phyloP scores from a whole-genome alignment of 305 asterid genomes.

The Withania somnifera region DNA sequence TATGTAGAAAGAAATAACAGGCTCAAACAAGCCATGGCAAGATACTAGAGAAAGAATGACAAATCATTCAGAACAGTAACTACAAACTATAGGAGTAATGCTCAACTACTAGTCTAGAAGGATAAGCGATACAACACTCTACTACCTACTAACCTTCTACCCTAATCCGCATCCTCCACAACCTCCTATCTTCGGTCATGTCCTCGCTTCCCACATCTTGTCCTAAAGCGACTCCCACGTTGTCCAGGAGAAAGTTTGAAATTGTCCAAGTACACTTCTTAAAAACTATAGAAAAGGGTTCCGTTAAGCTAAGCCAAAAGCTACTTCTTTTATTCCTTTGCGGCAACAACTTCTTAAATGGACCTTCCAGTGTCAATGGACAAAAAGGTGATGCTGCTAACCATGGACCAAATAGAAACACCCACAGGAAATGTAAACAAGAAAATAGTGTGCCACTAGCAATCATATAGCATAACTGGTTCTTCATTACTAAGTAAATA shows the following conservation, averaged over 20 bases:
- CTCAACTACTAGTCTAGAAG: too few species aligned
- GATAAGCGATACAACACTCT: too few species aligned
- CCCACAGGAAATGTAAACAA: background rate
- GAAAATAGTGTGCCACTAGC: background rate
- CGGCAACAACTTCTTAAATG: background rate
- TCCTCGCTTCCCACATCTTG: too few species aligned
- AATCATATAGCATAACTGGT: background rate
- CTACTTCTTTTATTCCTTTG: background rate
- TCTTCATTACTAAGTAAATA: background rate
- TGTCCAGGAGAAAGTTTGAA: background rate
- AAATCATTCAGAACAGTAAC: too few species aligned
- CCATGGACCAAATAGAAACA: background rate
- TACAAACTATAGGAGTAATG: too few species aligned
- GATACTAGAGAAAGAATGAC: too few species aligned
- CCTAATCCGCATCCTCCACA: too few species aligned
- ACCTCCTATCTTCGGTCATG: too few species aligned
- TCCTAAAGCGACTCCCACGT: too few species aligned
- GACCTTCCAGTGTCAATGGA: background rate
- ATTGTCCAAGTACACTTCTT: background rate
- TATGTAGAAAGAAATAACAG: too few species aligned
- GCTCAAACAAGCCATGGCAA: too few species aligned
- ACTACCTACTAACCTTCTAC: too few species aligned
- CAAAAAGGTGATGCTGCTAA: background rate
- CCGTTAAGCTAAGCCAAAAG: background rate
- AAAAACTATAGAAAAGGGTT: background rate